Evolutionary conservation across 192 early-diverging fungal species (phyloP).

Genomic region (Gaertneriomyces sp.): DNA sequence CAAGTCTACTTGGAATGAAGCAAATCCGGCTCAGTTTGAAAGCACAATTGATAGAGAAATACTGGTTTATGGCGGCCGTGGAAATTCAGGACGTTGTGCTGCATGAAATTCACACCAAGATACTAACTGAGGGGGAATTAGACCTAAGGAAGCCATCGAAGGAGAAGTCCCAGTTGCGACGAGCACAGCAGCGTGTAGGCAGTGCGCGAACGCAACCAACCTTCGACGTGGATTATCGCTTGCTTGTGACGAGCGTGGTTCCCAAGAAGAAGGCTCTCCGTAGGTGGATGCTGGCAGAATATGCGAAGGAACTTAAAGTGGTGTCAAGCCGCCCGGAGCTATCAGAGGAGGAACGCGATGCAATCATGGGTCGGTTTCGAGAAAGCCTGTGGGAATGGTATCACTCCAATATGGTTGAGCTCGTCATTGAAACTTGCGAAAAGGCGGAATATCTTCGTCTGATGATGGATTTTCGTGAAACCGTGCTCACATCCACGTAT

Average conservation of each 20-base stretch:
- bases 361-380: constrained; percentile 19
- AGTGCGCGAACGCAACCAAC: constrained; percentile 18
- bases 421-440: constrained; percentile 48
- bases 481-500: constrained; percentile 22
- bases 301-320: constrained; percentile 33
- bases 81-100: constrained; percentile 41
- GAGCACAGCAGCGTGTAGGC: neutral
- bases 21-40: constrained; percentile 37
- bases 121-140: constrained; percentile 31
- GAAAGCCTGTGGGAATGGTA: constrained; percentile 49
- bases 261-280: constrained; percentile 46
- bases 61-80: constrained; percentile 41
- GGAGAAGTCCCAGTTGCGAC: neutral
- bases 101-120: constrained; percentile 33
- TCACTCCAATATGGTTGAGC: constrained; percentile 41
- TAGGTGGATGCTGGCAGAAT: constrained; percentile 46
- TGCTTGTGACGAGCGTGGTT: constrained; percentile 37
- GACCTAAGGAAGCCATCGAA: constrained; percentile 27
- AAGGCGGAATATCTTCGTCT: constrained; percentile 44
- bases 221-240: constrained; percentile 42
- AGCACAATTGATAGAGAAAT: constrained; percentile 49
- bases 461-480: constrained; percentile 34
- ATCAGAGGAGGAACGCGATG: constrained; percentile 32
- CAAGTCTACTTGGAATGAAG: constrained; percentile 23
- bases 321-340: constrained; percentile 12